Evolutionary conservation across 768 basidiomycete species (phyloP), one percentile per base, ranked within the genome.

Genomic region (Serendipita sp.): DNA sequence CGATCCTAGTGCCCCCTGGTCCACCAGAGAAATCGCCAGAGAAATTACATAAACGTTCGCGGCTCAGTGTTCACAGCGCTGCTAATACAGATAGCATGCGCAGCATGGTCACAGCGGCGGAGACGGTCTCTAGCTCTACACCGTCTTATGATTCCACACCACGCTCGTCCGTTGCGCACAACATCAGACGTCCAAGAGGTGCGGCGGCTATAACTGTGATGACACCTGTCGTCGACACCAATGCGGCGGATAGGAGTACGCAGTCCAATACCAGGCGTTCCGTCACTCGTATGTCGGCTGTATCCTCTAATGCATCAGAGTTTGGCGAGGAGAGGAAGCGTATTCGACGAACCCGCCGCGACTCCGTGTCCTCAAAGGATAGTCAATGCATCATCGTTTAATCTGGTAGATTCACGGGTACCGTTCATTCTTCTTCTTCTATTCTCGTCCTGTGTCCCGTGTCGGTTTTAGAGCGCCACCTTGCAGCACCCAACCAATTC

Each of bases 11-110:
- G n/a, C 9, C 20, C 45, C 45, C 45, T 9, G 26, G 45, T 13
- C 9, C 48, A 11, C 26, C 22, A 51, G 16, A 14, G 48, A 13
- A 14, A 51, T 30, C 24, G 26, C 26, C 53, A 9, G 53, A 58
- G 30, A 58, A 34, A 24, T 11, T 58, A 9, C 53, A 31, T 31
- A 58, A 58, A 0, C 75, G 72, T 60, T 86, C 86, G 0, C 71
- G 81, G 66, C 77, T 79, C 20, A 87, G 85, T 69, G 77, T 74
- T 64, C 80, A 79, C 68, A 83, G 83, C 1, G 73, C 75, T 3
- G 75, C 77, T 5, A 81, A 81, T 67, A 70, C 72, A 13, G 68
- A 75, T 60, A 87, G 86, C 67, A 65, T 84, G 67, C 76, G 80
- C 42, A 84, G 82, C 65, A 78, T 78, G 16, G 78, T 75, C 2